phyloP scores from a whole-genome alignment of 768 basidiomycete genomes.

The Tricholoma saponaceum region DNA sequence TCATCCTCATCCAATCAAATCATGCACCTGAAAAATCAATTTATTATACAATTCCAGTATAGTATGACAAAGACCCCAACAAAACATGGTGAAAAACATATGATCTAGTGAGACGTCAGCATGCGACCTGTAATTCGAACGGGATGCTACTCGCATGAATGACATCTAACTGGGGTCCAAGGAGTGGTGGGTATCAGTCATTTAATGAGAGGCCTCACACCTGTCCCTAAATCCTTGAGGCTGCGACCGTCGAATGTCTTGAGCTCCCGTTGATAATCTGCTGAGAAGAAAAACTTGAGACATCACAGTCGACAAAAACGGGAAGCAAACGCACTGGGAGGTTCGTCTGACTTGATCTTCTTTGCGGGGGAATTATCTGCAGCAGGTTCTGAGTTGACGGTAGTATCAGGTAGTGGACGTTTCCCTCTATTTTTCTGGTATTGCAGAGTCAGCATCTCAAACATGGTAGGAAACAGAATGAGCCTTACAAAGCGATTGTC shows the following conservation, averaged over 20 bases:
- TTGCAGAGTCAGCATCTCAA: neutral
- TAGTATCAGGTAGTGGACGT: slow-evolving; percentile 41
- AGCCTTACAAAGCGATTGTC: slow-evolving; percentile 37
- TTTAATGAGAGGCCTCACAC: slow-evolving; percentile 41
- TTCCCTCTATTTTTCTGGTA: slow-evolving; percentile 53
- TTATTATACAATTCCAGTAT: slow-evolving; percentile 10
- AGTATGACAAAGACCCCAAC: neutral
- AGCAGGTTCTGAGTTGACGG: slow-evolving; percentile 14
- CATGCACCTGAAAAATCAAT: neutral
- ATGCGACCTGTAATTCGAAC: neutral
- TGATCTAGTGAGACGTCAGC: neutral
- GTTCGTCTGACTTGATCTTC: slow-evolving; percentile 31
- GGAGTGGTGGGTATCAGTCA: slow-evolving; percentile 16
- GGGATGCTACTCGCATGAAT: neutral
- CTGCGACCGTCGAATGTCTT: slow-evolving; percentile 31
- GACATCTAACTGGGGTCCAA: neutral
- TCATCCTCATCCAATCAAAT: neutral
- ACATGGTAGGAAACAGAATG: neutral
- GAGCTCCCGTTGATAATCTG: slow-evolving; percentile 39
- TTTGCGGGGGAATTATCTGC: slow-evolving; percentile 34
- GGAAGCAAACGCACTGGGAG: slow-evolving; percentile 26
- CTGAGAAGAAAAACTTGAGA: slow-evolving; percentile 15
- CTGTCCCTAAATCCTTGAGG: slow-evolving; percentile 40
- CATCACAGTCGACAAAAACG: neutral
- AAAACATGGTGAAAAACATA: neutral